Conservation (phyloP, 345 rosid genomes). For the Moricandia moricandioides region DNA sequence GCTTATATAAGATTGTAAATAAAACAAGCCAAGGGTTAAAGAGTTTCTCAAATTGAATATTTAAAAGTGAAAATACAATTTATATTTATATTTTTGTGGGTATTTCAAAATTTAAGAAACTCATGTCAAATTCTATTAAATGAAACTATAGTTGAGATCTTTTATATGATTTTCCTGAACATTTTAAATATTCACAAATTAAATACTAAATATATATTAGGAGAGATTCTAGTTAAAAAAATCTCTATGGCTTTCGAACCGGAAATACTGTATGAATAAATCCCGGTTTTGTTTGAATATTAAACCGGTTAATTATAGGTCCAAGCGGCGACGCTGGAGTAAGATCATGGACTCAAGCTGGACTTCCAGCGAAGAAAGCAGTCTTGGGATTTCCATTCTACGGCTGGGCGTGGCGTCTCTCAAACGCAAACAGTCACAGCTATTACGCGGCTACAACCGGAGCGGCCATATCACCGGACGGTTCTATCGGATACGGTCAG, state of each 20-base stretch:
- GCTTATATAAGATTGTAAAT: too few relatives aligned
- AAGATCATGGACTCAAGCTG: not conserved
- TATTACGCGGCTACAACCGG: not conserved
- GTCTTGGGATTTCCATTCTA: not conserved
- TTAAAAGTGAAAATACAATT: too few relatives aligned
- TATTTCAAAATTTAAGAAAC: too few relatives aligned
- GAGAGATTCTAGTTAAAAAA: too few relatives aligned
- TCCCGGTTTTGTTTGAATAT: not conserved
- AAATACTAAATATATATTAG: too few relatives aligned
- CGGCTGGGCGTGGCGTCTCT: not conserved
- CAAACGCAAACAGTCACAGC: not conserved
- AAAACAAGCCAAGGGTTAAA: not conserved
- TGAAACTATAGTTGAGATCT: too few relatives aligned
- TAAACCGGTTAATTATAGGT: not conserved
- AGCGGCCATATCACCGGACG: not conserved
- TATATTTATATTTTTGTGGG: too few relatives aligned
- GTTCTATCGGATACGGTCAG: not conserved
- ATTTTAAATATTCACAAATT: too few relatives aligned
- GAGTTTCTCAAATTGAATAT: not conserved
- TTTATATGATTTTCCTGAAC: too few relatives aligned
- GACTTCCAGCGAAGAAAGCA: not conserved
- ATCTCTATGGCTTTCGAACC: not conserved
- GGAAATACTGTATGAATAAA: not conserved
- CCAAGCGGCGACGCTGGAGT: not conserved
- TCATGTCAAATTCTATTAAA: too few relatives aligned